Evolutionary conservation across 1,284 basidiomycete genomes (phyloP).

Genomic region (Trichosporon coremiiforme): DNA sequence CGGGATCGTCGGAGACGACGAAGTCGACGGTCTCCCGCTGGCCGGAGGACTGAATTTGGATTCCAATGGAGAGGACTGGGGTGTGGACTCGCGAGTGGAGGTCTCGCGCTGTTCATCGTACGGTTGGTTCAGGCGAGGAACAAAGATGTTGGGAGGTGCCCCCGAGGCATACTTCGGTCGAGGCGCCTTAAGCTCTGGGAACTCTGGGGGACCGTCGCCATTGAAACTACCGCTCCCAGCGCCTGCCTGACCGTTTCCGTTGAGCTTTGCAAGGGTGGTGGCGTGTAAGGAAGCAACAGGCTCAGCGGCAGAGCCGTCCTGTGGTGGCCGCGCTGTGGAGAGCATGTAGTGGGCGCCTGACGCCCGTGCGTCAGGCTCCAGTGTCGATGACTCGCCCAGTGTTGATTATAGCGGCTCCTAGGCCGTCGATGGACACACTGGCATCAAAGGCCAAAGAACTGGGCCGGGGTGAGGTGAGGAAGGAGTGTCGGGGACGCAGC

Average conservation of each 20-base stretch:
- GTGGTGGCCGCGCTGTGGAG: background rate
- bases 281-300: conserved; percentile 8
- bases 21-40: background rate
- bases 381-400: conserved; percentile 2
- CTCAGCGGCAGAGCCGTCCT: background rate
- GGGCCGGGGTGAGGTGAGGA: background rate
- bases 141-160: conserved; percentile 7
- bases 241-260: background rate
- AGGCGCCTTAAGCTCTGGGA: conserved; percentile 3
- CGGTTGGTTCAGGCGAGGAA: conserved; percentile 1
- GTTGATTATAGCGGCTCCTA: conserved; percentile 1
- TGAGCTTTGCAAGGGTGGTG: conserved; percentile 10
- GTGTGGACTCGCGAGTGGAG: conserved; percentile 1
- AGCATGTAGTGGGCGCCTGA: conserved; percentile 6
- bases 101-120: conserved; percentile 13
- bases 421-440: background rate
- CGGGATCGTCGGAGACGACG: background rate
- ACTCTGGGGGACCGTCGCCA: background rate
- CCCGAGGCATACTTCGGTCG: background rate
- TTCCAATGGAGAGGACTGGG: conserved; percentile 7
- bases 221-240: background rate
- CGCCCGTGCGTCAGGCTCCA: conserved; percentile 14
- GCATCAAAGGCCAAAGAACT: background rate
- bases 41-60: background rate
- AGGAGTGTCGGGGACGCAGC: background rate